A percentile compares a stretch with the other conserved stretches of the same genome.
Conservation (phyloP, 2,329 filamentous ascomycete species). For the Coniella lustricola region DNA sequence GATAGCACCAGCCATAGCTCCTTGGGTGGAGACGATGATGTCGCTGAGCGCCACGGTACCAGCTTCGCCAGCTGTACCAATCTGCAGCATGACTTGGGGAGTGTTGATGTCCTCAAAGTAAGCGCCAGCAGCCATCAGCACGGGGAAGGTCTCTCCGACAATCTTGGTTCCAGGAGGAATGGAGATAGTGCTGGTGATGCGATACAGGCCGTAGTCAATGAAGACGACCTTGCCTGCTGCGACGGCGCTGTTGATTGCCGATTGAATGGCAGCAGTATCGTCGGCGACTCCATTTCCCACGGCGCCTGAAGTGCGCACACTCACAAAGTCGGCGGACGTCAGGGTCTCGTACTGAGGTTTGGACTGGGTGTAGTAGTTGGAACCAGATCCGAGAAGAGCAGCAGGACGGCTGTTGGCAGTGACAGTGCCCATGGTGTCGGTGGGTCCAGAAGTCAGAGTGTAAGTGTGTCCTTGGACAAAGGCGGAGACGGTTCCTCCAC, state of each 20-base stretch:
- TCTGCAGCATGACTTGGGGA: slow-evolving; percentile 57
- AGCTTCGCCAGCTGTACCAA: slow-evolving; percentile 51
- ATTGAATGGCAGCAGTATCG: slow-evolving; percentile 53
- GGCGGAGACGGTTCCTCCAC: slow-evolving; percentile 46
- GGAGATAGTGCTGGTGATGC: slow-evolving; percentile 38
- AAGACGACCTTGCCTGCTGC: slow-evolving; percentile 43
- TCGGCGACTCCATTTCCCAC: slow-evolving; percentile 49
- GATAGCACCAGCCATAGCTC: slow-evolving; percentile 58
- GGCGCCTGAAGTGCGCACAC: slow-evolving; percentile 27
- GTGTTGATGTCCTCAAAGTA: slow-evolving; percentile 51
- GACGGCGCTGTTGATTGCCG: slow-evolving; percentile 44
- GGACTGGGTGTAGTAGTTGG: slow-evolving; percentile 52
- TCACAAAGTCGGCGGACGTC: slow-evolving; percentile 51
- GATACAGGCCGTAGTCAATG: slow-evolving; percentile 51
- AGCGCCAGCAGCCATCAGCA: slow-evolving; percentile 47
- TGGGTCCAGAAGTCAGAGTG: slow-evolving; percentile 31
- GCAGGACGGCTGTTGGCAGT: slow-evolving; percentile 41
- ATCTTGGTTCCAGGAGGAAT: slow-evolving; percentile 42
- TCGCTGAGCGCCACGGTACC: slow-evolving; percentile 65
- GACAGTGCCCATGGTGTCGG: slow-evolving; percentile 40
- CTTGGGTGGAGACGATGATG: slow-evolving; percentile 63
- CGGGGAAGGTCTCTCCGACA: slow-evolving; percentile 49
- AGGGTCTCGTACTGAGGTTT: slow-evolving; percentile 65
- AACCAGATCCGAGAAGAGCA: slow-evolving; percentile 40
- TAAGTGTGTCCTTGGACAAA: slow-evolving; percentile 67